Conservation (phyloP, 805 yeast species). For the Millerago galiae region DNA sequence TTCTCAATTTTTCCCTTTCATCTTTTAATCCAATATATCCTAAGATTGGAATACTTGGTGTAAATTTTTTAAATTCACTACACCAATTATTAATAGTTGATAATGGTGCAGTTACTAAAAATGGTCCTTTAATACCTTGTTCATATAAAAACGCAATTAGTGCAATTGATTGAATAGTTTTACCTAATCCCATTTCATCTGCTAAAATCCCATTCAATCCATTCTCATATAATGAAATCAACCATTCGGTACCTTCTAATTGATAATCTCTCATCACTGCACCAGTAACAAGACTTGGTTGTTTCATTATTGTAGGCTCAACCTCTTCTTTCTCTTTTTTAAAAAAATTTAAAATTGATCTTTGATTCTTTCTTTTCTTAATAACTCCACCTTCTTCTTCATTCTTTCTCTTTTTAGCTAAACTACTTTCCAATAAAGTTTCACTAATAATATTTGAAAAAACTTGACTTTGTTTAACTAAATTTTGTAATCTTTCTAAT, state of each 20-base stretch:
- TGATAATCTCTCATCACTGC: constrained; percentile 78
- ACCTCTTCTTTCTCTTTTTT: constrained; percentile 9
- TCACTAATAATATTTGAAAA: constrained; percentile 84
- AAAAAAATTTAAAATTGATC: constrained; percentile 21
- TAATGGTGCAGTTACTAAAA: constrained; percentile 71
- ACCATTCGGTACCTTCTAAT: constrained; percentile 86
- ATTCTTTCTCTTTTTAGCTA: constrained; percentile 26
- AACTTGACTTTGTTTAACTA: constrained; percentile 83
- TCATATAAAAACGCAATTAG: constrained; percentile 70
- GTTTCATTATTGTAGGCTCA: constrained; percentile 29
- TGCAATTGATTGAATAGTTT: constrained; percentile 84
- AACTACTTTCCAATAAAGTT: constrained; percentile 51
- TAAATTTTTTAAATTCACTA: constrained; percentile 61
- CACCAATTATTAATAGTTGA: constrained; percentile 87
- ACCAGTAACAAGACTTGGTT: constrained; percentile 49
- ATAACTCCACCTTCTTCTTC: constrained; percentile 17
- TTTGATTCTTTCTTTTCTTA: constrained; percentile 15
- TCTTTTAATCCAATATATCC: constrained; percentile 60
- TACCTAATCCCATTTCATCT: constrained; percentile 97
- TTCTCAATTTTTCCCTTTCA: constrained; percentile 43
- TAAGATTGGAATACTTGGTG: constrained; percentile 60
- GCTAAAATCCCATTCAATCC: constrained; percentile 94
- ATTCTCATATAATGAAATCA: constrained; percentile 80
- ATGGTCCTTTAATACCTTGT: constrained; percentile 74
- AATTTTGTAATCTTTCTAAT: constrained; percentile 56